phyloP scores from a whole-genome alignment of 2,329 filamentous ascomycete species.

The Diaporthe vexans region DNA sequence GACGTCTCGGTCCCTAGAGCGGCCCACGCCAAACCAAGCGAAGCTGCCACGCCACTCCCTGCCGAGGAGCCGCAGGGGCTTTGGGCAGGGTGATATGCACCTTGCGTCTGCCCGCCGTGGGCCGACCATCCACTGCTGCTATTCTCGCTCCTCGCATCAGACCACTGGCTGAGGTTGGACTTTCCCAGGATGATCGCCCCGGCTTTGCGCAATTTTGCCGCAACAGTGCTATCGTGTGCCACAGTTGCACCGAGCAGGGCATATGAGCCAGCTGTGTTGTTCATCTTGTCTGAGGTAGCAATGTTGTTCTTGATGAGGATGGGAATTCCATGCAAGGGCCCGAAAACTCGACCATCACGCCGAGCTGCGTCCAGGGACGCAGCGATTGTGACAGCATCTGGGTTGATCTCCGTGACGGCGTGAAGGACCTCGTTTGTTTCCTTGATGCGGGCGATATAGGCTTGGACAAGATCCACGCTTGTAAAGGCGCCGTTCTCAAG shows the following conservation, averaged over 20 bases:
- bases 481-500: slow-evolving; percentile 46
- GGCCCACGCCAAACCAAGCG: slow-evolving; percentile 71
- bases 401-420: slow-evolving; percentile 54
- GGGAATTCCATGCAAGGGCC: slow-evolving; percentile 72
- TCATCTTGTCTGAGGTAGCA: slow-evolving; percentile 71
- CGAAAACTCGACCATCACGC: slow-evolving; percentile 46
- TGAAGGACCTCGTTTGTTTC: slow-evolving; percentile 48
- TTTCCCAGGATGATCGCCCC: slow-evolving; percentile 76
- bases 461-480: slow-evolving; percentile 42
- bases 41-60: slow-evolving; percentile 72
- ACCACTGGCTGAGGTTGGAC: slow-evolving; percentile 74
- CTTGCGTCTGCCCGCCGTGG: slow-evolving; percentile 72
- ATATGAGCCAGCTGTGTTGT: slow-evolving; percentile 72
- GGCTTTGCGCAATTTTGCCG: slow-evolving; percentile 68
- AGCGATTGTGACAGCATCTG: slow-evolving; percentile 53
- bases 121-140: slow-evolving; percentile 76
- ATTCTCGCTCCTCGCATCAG: slow-evolving; percentile 70
- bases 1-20: slow-evolving; percentile 35
- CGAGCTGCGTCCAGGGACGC: slow-evolving; percentile 51
- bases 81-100: slow-evolving; percentile 72
- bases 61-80: slow-evolving; percentile 74
- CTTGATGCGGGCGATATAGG: slow-evolving; percentile 46
- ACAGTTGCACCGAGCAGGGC: slow-evolving; percentile 68
- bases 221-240: slow-evolving; percentile 69
- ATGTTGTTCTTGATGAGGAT: slow-evolving; percentile 77